These are phyloP conservation scores for Penicillium sp. DNA, from an alignment of 2,329 filamentous ascomycete genomes.

Conservation along the genomic window DNA sequence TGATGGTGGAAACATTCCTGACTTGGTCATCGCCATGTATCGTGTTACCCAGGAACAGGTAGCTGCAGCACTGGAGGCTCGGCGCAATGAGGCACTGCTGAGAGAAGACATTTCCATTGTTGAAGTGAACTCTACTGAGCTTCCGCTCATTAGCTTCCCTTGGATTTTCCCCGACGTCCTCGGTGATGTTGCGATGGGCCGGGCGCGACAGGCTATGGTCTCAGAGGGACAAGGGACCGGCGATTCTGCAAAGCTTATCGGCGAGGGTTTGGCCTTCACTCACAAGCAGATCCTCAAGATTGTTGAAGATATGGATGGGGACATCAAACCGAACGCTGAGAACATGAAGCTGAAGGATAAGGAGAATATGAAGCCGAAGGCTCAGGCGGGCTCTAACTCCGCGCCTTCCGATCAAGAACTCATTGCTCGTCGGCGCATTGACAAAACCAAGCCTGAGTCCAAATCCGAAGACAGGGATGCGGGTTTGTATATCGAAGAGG, in stretches of 20 bases:
- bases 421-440: neutral
- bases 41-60: slow-evolving; percentile 72
- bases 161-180: slow-evolving; percentile 81
- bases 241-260: neutral
- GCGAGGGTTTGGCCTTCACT: neutral
- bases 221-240: neutral
- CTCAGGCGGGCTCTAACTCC: neutral
- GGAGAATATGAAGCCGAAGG: neutral
- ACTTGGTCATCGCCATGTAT: slow-evolving; percentile 86
- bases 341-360: neutral
- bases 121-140: slow-evolving; percentile 35
- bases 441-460: too few species aligned
- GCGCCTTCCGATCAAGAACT: neutral
- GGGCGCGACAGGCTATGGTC: slow-evolving; percentile 20
- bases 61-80: slow-evolving; percentile 55
- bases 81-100: slow-evolving; percentile 26
- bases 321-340: too few species aligned
- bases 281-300: neutral
- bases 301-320: neutral
- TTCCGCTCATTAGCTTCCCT: slow-evolving; percentile 88
- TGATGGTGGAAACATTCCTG: slow-evolving; percentile 58
- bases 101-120: slow-evolving; percentile 6
- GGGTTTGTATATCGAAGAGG: neutral
- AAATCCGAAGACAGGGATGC: neutral
- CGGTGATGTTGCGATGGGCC: slow-evolving; percentile 61